Conservation (phyloP, 192 early-diverging fungal species). For the Podila epicladia region DNA sequence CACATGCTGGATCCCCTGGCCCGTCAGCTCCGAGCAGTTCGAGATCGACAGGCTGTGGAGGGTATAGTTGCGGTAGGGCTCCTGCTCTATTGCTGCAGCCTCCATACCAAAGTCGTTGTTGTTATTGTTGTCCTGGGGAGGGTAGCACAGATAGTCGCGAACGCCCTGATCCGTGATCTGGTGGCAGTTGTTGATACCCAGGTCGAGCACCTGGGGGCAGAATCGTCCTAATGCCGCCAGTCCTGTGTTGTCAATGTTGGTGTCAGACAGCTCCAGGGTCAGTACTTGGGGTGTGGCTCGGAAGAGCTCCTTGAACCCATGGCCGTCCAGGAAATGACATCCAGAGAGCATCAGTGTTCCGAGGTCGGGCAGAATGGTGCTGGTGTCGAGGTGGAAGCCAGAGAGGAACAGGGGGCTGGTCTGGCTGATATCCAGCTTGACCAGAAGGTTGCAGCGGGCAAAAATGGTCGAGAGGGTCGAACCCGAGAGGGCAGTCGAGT, state of each 20-base stretch:
- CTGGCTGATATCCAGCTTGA: slow-evolving; percentile 31
- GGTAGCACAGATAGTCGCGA: slow-evolving; percentile 12
- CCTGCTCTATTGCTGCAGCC: background rate
- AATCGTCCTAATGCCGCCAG: slow-evolving; percentile 26
- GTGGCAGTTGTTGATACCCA: slow-evolving; percentile 28
- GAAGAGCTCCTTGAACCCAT: slow-evolving; percentile 46
- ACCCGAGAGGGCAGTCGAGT: slow-evolving; percentile 29
- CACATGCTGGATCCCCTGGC: slow-evolving; percentile 37
- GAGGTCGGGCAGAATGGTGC: slow-evolving; percentile 1
- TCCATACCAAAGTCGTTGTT: background rate
- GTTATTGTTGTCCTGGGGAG: slow-evolving; percentile 5
- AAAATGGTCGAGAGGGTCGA: slow-evolving; percentile 27
- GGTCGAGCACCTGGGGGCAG: slow-evolving; percentile 7
- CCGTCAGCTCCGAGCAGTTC: slow-evolving; percentile 38
- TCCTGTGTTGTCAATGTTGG: slow-evolving; percentile 27
- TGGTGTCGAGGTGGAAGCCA: slow-evolving; percentile 14
- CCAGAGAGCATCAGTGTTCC: slow-evolving; percentile 7
- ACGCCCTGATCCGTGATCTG: slow-evolving; percentile 48
- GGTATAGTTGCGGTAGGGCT: slow-evolving; percentile 19
- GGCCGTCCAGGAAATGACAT: slow-evolving; percentile 46
- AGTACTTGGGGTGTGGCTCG: slow-evolving; percentile 14
- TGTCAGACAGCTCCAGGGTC: slow-evolving; percentile 18
- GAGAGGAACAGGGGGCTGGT: slow-evolving; percentile 20
- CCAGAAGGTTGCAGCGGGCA: slow-evolving; percentile 15
- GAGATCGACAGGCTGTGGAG: slow-evolving; percentile 24